Evolutionary conservation across 208 protist genomes (phyloP).

Genomic region (Naegleria fowleri): DNA sequence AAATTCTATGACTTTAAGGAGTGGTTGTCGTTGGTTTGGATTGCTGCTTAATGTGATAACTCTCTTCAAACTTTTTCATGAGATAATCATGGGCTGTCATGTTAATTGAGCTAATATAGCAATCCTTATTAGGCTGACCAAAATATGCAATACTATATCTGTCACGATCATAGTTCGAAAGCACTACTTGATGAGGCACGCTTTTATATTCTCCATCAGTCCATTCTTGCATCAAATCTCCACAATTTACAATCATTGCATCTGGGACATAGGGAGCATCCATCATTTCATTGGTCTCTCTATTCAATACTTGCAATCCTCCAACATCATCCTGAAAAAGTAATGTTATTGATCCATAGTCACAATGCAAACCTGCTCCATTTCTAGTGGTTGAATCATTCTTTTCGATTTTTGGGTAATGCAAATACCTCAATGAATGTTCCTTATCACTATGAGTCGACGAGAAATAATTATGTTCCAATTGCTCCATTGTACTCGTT

Average conservation of each 20-base stretch:
- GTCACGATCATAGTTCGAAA: background rate
- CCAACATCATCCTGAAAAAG: constrained; percentile 27
- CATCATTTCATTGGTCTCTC: constrained; percentile 23
- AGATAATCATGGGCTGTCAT: background rate
- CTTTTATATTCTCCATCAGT: constrained; percentile 29
- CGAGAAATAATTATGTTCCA: background rate
- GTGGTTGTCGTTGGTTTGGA: too few species aligned
- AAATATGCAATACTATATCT: constrained; percentile 19
- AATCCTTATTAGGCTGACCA: background rate
- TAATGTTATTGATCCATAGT: constrained; percentile 40
- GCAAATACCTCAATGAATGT: constrained; percentile 26
- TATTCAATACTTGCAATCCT: constrained; percentile 30
- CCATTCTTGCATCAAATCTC: constrained; percentile 35
- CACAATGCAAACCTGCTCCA: constrained; percentile 36
- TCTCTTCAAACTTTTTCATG: background rate
- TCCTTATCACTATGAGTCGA: background rate
- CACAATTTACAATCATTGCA: constrained; percentile 34
- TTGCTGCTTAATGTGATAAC: background rate
- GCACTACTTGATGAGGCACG: constrained; percentile 30
- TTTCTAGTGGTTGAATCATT: background rate
- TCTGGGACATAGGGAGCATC: background rate
- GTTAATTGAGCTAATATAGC: background rate
- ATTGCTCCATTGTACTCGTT: too few species aligned
- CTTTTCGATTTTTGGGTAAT: constrained; percentile 24
- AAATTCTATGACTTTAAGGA: too few species aligned